Evolutionary conservation across 768 basidiomycete species (phyloP), one percentile per base, ranked within the genome.

Genomic region (Kwoniella dendrophila): DNA sequence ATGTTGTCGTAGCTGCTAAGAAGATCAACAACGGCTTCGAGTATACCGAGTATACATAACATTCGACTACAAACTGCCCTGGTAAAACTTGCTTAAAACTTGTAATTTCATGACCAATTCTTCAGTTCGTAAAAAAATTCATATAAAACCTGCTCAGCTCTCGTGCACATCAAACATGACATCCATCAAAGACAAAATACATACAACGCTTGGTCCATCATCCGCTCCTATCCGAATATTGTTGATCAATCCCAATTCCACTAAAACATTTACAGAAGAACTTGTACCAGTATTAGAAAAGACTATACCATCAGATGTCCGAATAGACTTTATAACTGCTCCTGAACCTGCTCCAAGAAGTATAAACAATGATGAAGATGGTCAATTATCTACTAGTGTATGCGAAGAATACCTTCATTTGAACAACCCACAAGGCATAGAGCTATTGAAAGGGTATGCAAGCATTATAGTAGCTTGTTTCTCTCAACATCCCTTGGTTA

Each of bases 221-320:
- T 43, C 27, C 8, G 34, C 59, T 10, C 44, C 66, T 30, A 56
- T 59, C 24, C 33, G 50, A 49, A 47, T 67, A n/a, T 56, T 63
- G 1, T 45, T 59, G 26, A 67, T 67, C 49, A 67, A 67, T 43
- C 66, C 66, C 8, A 66, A 66, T 34, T 52, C 48, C 14, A 66
- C 65, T 5, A 26, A 41, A n/a, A 11, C 59, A 29, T 66, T 66
- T 55, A 66, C 65, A 18, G 14, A 47, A 30, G 65, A 66, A 16
- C 53, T 51, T 12, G 20, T 43, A 2, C 6, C 32, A 2, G 54
- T 56, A 20, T 45, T 66, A 24, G 29, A 44, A 6, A 12, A 33
- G 22, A 22, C 32, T 8, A 24, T 50, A 32, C 65, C 65, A 7
- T 18, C 18, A 4, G 36, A 59, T 20, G 50, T 62, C 12, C 20